Evolutionary conservation across 441 rosid species (phyloP).

Genomic region (Isatis lusitanica): DNA sequence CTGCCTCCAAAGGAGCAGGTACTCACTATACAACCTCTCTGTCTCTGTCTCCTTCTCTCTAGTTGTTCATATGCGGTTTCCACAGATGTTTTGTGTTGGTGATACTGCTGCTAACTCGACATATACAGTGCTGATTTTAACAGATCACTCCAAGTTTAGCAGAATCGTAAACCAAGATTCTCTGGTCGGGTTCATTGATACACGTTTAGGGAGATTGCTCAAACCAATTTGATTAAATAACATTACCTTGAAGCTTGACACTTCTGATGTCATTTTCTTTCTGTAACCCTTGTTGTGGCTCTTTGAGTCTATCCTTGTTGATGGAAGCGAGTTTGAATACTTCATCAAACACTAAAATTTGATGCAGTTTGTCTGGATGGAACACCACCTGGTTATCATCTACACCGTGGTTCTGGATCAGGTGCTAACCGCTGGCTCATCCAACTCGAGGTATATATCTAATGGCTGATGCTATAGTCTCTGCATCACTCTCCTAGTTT

Average conservation of each 20-base stretch:
- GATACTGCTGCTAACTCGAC: neutral
- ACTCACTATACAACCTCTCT: neutral
- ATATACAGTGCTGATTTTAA: neutral
- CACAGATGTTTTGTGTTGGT: neutral
- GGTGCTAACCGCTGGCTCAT: conserved; percentile 66
- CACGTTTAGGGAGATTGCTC: neutral
- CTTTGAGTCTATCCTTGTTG: neutral
- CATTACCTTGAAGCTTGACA: neutral
- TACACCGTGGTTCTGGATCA: conserved; percentile 57
- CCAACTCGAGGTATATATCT: conserved; percentile 58
- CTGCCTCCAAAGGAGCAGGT: conserved; percentile 91
- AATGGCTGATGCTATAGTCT: neutral
- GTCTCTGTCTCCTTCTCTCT: neutral
- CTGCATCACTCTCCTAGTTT: neutral
- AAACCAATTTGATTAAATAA: neutral
- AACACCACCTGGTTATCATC: conserved; percentile 71
- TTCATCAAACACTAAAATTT: neutral
- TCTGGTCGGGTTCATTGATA: neutral
- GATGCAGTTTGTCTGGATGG: conserved; percentile 70
- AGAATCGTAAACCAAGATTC: neutral
- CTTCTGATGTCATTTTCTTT: neutral
- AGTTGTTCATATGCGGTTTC: neutral
- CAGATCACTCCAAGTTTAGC: neutral
- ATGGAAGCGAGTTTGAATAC: neutral
- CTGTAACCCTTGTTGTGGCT: neutral